Conservation (phyloP, 305 asterid species). For the Ajuga reptans region DNA sequence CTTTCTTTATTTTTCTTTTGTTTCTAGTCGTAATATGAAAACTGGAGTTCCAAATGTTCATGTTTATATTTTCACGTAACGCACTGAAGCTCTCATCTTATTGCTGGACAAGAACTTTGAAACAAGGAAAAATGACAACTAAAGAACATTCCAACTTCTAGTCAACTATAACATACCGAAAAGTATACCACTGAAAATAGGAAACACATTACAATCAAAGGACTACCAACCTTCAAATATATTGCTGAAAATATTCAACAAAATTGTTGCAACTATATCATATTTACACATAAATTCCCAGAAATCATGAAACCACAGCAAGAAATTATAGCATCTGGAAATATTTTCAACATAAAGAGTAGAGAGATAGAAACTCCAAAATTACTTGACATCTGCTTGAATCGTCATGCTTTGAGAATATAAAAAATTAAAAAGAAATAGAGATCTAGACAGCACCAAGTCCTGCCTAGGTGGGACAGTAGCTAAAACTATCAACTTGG, state of each 20-base stretch:
- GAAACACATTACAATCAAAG: too few species aligned
- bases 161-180: neutral
- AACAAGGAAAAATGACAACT: neutral
- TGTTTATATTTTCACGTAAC: neutral
- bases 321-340: neutral
- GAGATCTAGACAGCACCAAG: neutral
- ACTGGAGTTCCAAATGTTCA: neutral
- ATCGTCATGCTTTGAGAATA: neutral
- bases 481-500: neutral
- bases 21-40: neutral
- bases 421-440: too few species aligned
- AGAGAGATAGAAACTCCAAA: neutral
- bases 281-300: neutral
- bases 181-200: neutral
- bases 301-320: neutral
- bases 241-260: neutral
- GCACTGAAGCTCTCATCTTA: neutral
- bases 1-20: too few species aligned
- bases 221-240: too few species aligned
- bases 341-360: neutral
- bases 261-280: neutral
- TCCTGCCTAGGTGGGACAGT: neutral
- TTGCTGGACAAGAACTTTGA: neutral
- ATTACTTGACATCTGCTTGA: neutral
- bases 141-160: neutral